Evolutionary conservation across 148 eudicot genomes (phyloP), one percentile per base, ranked within the genome.

Genomic region (Camellia granthamiana): DNA sequence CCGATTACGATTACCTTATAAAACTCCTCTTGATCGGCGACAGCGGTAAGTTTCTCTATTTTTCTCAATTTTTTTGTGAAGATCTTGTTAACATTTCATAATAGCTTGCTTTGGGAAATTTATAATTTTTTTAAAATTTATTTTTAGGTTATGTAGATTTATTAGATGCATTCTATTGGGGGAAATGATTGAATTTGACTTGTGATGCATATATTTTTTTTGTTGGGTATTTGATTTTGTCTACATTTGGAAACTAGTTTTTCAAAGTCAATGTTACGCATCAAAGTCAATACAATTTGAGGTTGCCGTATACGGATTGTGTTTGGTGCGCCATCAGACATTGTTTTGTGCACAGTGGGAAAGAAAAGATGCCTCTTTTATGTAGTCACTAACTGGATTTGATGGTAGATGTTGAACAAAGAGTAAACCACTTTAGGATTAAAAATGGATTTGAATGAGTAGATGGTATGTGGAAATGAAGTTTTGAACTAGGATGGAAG

Each of bases 1-100:
- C 91, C 58, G 91, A 90, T 84, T 90, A 90, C 55, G 93, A 90
- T 84, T 88, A 88, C 54, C 91, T 90, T 80, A 88, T 90, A 43
- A 90, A 90, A 77, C 88, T 89, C 46, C 87, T 89, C 18, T 81
- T 89, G 85, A 87, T 89, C 85, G 92, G 92, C 30, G 92, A 89
- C 65, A 89, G 92, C 81, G 92, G 92, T 89, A 63, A 43, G 81
- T 79, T 7, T 42, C 2, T 2, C 38, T 30, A 30, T 30, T 30
- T 30, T 30, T 30, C 38, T 30, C 38, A 30, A 30, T 30, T 30
- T 30, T 30, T 30, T 30, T 30, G 38, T 30, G 38, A 30, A 30
- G 38, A 71, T 77, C 13, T 58, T 14, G 61, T 49, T 49, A 49
- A 49, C 7, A 49, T 58, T 7, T 13, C 2, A 15, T 47, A 71